Base-by-base conservation (phyloP, 257 asterid genomes). In the Jacaranda copaia region DNA sequence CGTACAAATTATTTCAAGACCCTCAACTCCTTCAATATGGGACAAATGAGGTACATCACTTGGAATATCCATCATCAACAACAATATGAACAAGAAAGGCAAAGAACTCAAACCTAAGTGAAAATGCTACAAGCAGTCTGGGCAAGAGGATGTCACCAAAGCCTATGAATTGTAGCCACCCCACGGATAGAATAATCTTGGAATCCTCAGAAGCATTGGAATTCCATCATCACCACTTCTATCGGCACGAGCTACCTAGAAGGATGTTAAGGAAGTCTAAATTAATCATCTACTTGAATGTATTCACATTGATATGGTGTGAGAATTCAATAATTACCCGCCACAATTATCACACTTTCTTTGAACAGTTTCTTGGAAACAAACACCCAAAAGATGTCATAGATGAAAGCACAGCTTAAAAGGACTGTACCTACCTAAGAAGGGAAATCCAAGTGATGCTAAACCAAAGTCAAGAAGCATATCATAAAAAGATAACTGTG, bases 261-360 rank as follows among this genome's bases (percentile, higher is more conserved):
- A 84, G 55, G 18, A 81, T 67, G 38, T 51, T 8, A 68, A 66
- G 14, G 32, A 25, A 32, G 15, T 49, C 19, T 49, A 60, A 73
- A 48, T 65, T 48, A 65, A 62, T 68, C 71, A 62, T 74, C 78
- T 53, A 57, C 77, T 73, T 32, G 64, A 38, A 38, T 77, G 14
- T 63, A 48, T 20, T n/a, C 20, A 25, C 56, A 8, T 57, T 6
- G 49, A 49, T 32, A 57, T 63, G 53, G 39, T 52, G 8, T 4
- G 32, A 58, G 81, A 46, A 80, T 20, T 20, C 57, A 68, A 70
- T 10, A 19, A 78, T 67, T 81, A 89, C 97, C 43, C 74, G 92
- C 97, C 93, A 88, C 96, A 82, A 94, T 92, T 97, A 94, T 94
- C 88, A 94, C 98, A 65, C 98, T 94, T 81, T 90, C 93, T 38